These are phyloP conservation scores for Flaveria trinervia DNA, from an alignment of 129 eudicot genomes.

Conservation along the genomic window DNA sequence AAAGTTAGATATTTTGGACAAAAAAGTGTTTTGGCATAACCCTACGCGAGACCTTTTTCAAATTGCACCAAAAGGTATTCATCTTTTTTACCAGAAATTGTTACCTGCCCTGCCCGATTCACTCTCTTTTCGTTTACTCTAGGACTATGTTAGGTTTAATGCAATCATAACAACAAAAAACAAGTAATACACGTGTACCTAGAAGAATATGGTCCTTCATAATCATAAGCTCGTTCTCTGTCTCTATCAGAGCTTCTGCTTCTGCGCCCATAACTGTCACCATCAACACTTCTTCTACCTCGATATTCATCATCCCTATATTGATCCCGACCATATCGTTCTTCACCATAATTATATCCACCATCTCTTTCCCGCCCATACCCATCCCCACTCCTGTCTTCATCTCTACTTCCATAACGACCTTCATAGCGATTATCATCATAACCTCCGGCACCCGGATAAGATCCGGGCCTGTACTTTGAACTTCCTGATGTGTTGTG, in stretches of 20 bases:
- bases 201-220: slow-evolving; percentile 80
- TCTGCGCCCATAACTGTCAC: slow-evolving; percentile 58
- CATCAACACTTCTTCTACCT: slow-evolving; percentile 81
- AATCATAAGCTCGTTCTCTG: slow-evolving; percentile 69
- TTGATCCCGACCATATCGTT: slow-evolving; percentile 57
- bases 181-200: slow-evolving; percentile 45
- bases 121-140: slow-evolving; percentile 2
- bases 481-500: slow-evolving; percentile 70
- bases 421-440: slow-evolving; percentile 64
- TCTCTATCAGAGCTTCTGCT: slow-evolving; percentile 86
- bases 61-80: neutral
- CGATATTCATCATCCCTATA: slow-evolving; percentile 77
- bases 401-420: slow-evolving; percentile 62
- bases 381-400: slow-evolving; percentile 54
- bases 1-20: neutral
- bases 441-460: slow-evolving; percentile 56
- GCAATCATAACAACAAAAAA: neutral
- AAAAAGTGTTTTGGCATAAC: neutral
- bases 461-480: slow-evolving; percentile 72
- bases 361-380: slow-evolving; percentile 76
- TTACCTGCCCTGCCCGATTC: neutral
- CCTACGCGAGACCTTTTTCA: neutral
- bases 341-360: slow-evolving; percentile 63
- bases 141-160: neutral
- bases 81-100: neutral